Evolutionary conservation across 345 rosid genomes (phyloP).

Genomic region (Lepidium africanum): DNA sequence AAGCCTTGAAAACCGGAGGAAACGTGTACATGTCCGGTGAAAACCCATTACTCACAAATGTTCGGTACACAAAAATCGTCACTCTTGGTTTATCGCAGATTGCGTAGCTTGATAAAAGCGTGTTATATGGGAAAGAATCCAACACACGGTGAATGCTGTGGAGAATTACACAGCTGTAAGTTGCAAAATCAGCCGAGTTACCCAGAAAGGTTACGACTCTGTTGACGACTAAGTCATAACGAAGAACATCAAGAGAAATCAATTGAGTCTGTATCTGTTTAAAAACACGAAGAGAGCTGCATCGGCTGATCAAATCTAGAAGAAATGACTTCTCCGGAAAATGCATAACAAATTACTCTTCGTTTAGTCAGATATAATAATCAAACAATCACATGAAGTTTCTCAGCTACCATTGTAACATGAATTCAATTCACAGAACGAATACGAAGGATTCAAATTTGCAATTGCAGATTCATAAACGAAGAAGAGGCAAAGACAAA

Average conservation of each 20-base stretch:
- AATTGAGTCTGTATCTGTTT: conserved; percentile 27
- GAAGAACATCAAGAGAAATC: conserved; percentile 9
- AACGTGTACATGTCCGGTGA: conserved; percentile 35
- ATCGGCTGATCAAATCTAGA: conserved; percentile 16
- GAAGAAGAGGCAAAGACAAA: background rate
- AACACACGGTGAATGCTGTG: conserved; percentile 1
- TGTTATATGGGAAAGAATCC: conserved; percentile 27
- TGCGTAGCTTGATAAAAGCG: conserved; percentile 27
- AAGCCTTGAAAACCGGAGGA: conserved; percentile 40
- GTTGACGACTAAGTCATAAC: conserved; percentile 13
- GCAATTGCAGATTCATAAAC: background rate
- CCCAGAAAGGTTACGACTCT: conserved; percentile 21
- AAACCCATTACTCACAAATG: conserved; percentile 30
- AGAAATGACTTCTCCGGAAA: conserved; percentile 14
- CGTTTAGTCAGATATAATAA: background rate
- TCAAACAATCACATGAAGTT: background rate
- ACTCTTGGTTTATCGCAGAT: conserved; percentile 19
- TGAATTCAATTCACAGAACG: background rate
- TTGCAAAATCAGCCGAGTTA: conserved; percentile 15
- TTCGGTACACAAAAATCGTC: conserved; percentile 17
- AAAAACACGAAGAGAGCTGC: conserved; percentile 29
- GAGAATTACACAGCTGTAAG: conserved; percentile 16
- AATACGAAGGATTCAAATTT: background rate
- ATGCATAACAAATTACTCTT: background rate
- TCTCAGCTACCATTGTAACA: background rate